Base-by-base conservation (phyloP, 768 basidiomycete genomes). In the Rhizopogon sp. region DNA sequence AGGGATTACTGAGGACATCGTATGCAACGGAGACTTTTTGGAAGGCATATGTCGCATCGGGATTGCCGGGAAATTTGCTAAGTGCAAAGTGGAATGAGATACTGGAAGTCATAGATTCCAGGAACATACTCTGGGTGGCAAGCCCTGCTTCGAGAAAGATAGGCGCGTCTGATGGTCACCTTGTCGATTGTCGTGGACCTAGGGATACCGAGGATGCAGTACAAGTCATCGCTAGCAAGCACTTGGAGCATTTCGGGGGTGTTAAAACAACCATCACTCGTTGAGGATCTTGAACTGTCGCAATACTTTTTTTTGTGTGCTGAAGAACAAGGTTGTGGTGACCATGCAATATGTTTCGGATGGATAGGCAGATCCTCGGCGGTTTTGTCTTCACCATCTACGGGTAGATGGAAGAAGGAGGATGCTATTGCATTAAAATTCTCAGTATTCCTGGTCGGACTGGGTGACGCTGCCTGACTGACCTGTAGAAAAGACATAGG, bases 1-100 rank as follows among this genome's bases (percentile, higher is more conserved):
- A 74, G 1, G 92, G 87, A 52, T 85, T 84, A 62, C 85, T 87
- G 55, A 93, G 82, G 8, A 90, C 82, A 59, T 88, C 80, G 61
- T 93, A 93, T 1, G 92, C 91, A 14, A 90, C 81, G 5, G 88
- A 86, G 4, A 94, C 86, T 61, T 87, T 88, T 65, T 94, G 92
- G 66, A 94, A 94, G 1, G 92, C 92, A 17, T 81, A 74, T 0
- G 92, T 94, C 16, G 92, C 87, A 44, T 85, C 79, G 5, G 86
- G 82, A 63, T 86, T 84, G 20, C 54, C 67, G 2, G 89, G 88
- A 59, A 88, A 93, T 74, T 93, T 93, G 66, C 92, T 93, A 61
- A 13, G 59, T 3, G 46, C 25, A 37, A n/a, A 6, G 37, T 25
- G n/a, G 60, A 51, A 56, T 59, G 51, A 51, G 44, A 58, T 46